Conservation (phyloP, 2,329 filamentous ascomycete genomes). For the Dothideomycetes sp. region DNA sequence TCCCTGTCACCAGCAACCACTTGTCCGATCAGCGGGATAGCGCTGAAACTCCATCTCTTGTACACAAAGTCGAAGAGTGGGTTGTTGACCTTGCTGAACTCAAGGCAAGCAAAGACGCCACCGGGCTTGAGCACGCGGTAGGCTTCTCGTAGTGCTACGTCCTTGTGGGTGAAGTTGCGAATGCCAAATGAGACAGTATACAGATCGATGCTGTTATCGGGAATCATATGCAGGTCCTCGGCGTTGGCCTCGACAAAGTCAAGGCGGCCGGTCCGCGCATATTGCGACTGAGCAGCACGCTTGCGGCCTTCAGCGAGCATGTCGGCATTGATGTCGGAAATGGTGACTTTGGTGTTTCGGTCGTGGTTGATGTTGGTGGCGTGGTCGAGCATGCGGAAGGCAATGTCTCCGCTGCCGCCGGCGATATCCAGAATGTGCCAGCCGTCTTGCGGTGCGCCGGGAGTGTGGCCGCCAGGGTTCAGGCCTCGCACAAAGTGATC, state of each 20-base stretch:
- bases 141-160: slow-evolving; percentile 70
- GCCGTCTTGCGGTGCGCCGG: slow-evolving; percentile 34
- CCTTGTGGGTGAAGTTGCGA: slow-evolving; percentile 90
- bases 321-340: slow-evolving; percentile 89
- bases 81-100: slow-evolving; percentile 81
- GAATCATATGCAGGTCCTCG: slow-evolving; percentile 57
- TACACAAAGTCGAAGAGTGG: slow-evolving; percentile 74
- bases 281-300: slow-evolving; percentile 55
- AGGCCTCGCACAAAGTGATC: slow-evolving; percentile 90
- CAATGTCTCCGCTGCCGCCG: slow-evolving; percentile 94
- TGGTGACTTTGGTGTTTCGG: slow-evolving; percentile 69
- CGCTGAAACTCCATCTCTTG: slow-evolving; percentile 90
- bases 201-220: slow-evolving; percentile 67
- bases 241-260: slow-evolving; percentile 85
- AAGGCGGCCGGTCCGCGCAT: slow-evolving; percentile 44
- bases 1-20: slow-evolving; percentile 86
- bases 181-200: slow-evolving; percentile 98
- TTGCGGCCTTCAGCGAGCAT: slow-evolving; percentile 87
- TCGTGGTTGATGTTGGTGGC: slow-evolving; percentile 72
- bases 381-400: slow-evolving; percentile 89
- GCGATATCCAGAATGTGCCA: slow-evolving; percentile 88
- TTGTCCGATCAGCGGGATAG: slow-evolving; percentile 91
- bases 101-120: slow-evolving; percentile 90
- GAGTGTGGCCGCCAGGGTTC: slow-evolving; percentile 57
- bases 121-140: slow-evolving; percentile 85